These are phyloP conservation scores for Anthracocystis walkeri DNA, from an alignment of 1,284 basidiomycete species.

Conservation along the genomic window DNA sequence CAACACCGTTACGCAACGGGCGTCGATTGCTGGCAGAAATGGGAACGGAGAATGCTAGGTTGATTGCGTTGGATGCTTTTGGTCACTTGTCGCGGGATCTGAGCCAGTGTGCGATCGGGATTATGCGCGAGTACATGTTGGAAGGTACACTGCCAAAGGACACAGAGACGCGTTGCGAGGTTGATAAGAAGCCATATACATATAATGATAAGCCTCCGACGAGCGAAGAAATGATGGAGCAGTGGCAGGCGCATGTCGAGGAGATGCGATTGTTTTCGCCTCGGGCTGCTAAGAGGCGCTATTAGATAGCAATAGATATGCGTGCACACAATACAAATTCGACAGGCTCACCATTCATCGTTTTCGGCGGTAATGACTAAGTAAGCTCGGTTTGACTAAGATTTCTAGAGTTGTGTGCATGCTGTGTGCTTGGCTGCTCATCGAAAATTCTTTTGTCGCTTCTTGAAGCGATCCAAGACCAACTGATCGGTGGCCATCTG, in stretches of 20 bases:
- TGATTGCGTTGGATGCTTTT: conserved; percentile 40
- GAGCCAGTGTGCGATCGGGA: conserved; percentile 31
- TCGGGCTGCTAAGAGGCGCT: background rate
- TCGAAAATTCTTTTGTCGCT: conserved; percentile 36
- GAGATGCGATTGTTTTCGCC: conserved; percentile 6
- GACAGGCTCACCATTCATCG: background rate
- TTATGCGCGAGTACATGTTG: conserved; percentile 32
- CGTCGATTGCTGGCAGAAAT: conserved; percentile 30
- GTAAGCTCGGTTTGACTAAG: background rate
- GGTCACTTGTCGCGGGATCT: conserved; percentile 40
- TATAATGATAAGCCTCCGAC: background rate
- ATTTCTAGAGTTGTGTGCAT: too few relatives aligned
- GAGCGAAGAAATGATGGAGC: background rate
- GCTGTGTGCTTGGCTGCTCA: conserved; percentile 7
- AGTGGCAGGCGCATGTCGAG: conserved; percentile 14
- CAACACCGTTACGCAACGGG: conserved; percentile 43
- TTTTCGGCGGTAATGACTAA: background rate
- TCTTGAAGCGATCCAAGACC: conserved; percentile 74
- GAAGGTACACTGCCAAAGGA: conserved; percentile 24
- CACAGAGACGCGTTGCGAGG: conserved; percentile 28
- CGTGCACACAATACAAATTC: too few relatives aligned
- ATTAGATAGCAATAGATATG: background rate
- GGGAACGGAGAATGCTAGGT: conserved; percentile 37
- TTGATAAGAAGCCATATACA: conserved; percentile 36
- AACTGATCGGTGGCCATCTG: conserved; percentile 91